Percentiles rank a stretch among this genome's conserved stretches.
Evolutionary conservation across 2,329 filamentous ascomycete genomes (phyloP).

Genomic region (Exophiala sideris): DNA sequence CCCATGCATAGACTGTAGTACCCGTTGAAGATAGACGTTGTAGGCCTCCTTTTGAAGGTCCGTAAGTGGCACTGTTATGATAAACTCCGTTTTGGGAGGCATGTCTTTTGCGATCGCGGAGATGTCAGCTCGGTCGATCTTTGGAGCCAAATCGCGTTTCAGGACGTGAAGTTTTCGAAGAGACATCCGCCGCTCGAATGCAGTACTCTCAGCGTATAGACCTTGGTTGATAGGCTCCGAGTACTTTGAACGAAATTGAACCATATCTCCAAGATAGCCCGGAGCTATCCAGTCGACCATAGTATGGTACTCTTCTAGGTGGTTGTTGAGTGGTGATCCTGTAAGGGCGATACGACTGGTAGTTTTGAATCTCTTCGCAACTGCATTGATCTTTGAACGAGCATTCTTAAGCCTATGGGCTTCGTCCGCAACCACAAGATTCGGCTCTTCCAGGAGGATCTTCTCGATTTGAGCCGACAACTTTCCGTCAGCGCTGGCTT

Average conservation of each 20-base stretch:
- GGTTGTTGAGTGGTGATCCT: slow-evolving; percentile 81
- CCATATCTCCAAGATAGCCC: slow-evolving; percentile 65
- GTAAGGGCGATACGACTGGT: slow-evolving; percentile 76
- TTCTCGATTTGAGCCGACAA: slow-evolving; percentile 34
- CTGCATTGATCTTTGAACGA: slow-evolving; percentile 49
- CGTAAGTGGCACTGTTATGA: slow-evolving; percentile 71
- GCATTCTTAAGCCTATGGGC: slow-evolving; percentile 75
- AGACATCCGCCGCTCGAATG: slow-evolving; percentile 54
- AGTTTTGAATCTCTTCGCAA: slow-evolving; percentile 61
- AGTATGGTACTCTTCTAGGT: slow-evolving; percentile 77
- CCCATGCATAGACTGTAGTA: slow-evolving; percentile 37
- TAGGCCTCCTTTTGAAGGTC: slow-evolving; percentile 64
- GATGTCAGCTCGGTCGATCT: slow-evolving; percentile 73
- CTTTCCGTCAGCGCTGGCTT: slow-evolving; percentile 32
- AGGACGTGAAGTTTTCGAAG: slow-evolving; percentile 67
- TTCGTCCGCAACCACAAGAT: slow-evolving; percentile 79
- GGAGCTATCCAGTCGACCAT: slow-evolving; percentile 87
- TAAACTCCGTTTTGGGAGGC: slow-evolving; percentile 75
- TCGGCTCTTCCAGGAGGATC: slow-evolving; percentile 60
- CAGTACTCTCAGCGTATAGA: slow-evolving; percentile 62
- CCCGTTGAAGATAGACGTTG: slow-evolving; percentile 46
- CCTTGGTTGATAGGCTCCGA: slow-evolving; percentile 70
- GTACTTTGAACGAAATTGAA: slow-evolving; percentile 69
- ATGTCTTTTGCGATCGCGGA: slow-evolving; percentile 63
- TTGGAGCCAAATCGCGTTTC: slow-evolving; percentile 69